Evolutionary conservation across 2,329 filamentous ascomycete genomes (phyloP).

Genomic region (Xylariomycetidae sp.): DNA sequence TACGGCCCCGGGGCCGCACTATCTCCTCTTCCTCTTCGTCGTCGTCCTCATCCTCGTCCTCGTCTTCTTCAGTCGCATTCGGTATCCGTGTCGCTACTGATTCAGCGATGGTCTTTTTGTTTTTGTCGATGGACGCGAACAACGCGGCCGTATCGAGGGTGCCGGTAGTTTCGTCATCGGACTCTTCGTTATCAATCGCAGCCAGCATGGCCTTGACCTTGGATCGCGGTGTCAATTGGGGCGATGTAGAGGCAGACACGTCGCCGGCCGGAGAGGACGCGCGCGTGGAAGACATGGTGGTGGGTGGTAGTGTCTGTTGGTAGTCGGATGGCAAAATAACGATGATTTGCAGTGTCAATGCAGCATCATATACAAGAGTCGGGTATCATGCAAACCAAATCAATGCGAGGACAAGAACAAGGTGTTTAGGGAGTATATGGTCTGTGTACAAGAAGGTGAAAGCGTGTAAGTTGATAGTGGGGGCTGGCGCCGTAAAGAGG

Average conservation of each 20-base stretch:
- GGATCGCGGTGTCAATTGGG: conserved; percentile 43
- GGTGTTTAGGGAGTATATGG: neutral
- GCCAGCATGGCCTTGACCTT: conserved; percentile 51
- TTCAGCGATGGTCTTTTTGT: conserved; percentile 8
- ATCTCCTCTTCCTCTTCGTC: conserved; percentile 33
- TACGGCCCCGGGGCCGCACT: conserved; percentile 33
- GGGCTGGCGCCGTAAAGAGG: neutral
- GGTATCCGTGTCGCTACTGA: too few species aligned
- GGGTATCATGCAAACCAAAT: too few species aligned
- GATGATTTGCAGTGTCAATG: conserved; percentile 14
- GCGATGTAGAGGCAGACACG: conserved; percentile 36
- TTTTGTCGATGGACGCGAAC: conserved; percentile 18
- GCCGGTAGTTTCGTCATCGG: conserved; percentile 34
- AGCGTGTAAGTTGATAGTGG: neutral
- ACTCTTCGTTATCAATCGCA: conserved; percentile 39
- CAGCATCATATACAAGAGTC: conserved; percentile 12
- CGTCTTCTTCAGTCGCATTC: conserved; percentile 19
- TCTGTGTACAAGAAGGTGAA: neutral
- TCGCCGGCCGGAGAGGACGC: conserved; percentile 38
- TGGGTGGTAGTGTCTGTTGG: conserved; percentile 6
- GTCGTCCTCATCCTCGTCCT: conserved; percentile 30
- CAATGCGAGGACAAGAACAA: too few species aligned
- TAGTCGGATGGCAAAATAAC: conserved; percentile 5
- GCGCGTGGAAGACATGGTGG: conserved; percentile 43
- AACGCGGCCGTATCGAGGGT: conserved; percentile 19